A percentile compares a stretch with the other conserved stretches of the same genome.
Evolutionary conservation across 1,284 basidiomycete species (phyloP).

Genomic region (Macrocystidia cucumis): DNA sequence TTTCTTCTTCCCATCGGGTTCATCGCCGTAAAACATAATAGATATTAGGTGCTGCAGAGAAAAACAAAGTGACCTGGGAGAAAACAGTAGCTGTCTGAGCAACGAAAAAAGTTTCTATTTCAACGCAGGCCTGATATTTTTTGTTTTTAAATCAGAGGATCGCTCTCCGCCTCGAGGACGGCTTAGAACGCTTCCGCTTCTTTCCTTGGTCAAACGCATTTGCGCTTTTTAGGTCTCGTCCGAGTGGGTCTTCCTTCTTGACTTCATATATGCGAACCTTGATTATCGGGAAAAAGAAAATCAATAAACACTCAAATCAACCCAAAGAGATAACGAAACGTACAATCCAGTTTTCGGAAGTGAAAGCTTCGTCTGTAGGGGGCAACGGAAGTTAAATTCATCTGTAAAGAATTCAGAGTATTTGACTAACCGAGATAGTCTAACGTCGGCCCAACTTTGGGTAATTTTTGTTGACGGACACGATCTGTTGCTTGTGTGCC

Average conservation of each 20-base stretch:
- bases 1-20: no score
- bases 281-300: slow-evolving; percentile 3
- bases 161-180: slow-evolving; percentile 47
- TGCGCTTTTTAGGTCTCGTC: slow-evolving; percentile 81
- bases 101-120: no score
- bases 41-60: no score
- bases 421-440: slow-evolving; percentile 72
- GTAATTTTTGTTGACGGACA: slow-evolving; percentile 78
- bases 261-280: slow-evolving; percentile 93
- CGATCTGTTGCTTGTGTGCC: slow-evolving; percentile 69
- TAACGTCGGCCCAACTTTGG: slow-evolving; percentile 70
- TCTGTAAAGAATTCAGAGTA: slow-evolving; percentile 6
- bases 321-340: slow-evolving; percentile 18
- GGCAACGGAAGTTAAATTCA: slow-evolving; percentile 9
- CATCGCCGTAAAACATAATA: no score
- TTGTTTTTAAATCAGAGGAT: slow-evolving; percentile 25
- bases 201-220: slow-evolving; percentile 84
- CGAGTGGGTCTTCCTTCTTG: slow-evolving; percentile 90
- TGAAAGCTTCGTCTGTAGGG: slow-evolving; percentile 83
- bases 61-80: no score
- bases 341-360: slow-evolving; percentile 97
- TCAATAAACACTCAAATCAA: slow-evolving; percentile 1
- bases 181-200: slow-evolving; percentile 76
- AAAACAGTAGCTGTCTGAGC: no score
- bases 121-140: no score